A percentile compares a stretch with the other conserved stretches of the same genome.
Evolutionary conservation across 2,329 filamentous ascomycete genomes (phyloP).

Genomic region (Lojkania enalia): DNA sequence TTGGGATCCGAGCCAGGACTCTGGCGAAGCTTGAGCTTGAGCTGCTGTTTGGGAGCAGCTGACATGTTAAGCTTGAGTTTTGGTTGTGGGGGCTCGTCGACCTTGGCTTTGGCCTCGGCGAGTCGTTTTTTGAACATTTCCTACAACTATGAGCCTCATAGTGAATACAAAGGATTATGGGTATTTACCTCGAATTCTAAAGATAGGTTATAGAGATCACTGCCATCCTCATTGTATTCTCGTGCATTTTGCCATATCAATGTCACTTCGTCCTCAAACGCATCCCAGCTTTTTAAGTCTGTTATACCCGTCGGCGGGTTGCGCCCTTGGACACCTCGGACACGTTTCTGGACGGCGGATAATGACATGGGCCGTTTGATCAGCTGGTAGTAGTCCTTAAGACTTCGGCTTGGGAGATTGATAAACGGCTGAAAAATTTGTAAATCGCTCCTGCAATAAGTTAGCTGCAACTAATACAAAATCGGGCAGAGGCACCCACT

Average conservation of each 20-base stretch:
- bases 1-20: slow-evolving; percentile 45
- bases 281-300: slow-evolving; percentile 80
- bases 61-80: slow-evolving; percentile 81
- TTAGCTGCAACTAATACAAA: slow-evolving; percentile 5
- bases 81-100: slow-evolving; percentile 71
- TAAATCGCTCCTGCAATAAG: slow-evolving; percentile 54
- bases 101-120: slow-evolving; percentile 70
- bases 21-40: slow-evolving; percentile 65
- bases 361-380: slow-evolving; percentile 82
- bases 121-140: slow-evolving; percentile 69
- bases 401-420: slow-evolving; percentile 71
- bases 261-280: slow-evolving; percentile 77
- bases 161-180: neutral
- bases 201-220: slow-evolving; percentile 77
- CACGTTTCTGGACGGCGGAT: slow-evolving; percentile 73
- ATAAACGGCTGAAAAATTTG: slow-evolving; percentile 76
- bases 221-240: slow-evolving; percentile 90
- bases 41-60: slow-evolving; percentile 46
- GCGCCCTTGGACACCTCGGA: slow-evolving; percentile 72
- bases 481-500: slow-evolving; percentile 18
- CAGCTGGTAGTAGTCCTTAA: slow-evolving; percentile 85
- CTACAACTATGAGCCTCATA: slow-evolving; percentile 48
- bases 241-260: slow-evolving; percentile 86
- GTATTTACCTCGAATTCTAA: slow-evolving; percentile 72
- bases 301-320: slow-evolving; percentile 62